Percentiles rank a stretch among this genome's conserved stretches.
Conservation (phyloP, 352 stramenopile genomes). For the Phytopythium aichiense region DNA sequence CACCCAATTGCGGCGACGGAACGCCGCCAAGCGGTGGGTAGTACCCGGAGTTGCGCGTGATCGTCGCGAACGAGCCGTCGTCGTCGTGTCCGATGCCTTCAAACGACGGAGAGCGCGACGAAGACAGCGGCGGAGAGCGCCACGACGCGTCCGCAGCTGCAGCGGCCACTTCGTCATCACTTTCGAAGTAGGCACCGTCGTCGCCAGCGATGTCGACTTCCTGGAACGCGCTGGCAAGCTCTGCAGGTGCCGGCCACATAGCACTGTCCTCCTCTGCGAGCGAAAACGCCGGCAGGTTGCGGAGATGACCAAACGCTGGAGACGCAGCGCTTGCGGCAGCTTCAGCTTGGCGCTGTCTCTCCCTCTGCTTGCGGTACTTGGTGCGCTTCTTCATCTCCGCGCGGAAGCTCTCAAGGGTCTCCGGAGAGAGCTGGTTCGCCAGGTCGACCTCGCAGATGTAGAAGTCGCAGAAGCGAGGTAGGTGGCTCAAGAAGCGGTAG, state of each 20-base stretch:
- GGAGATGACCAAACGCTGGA: conserved; percentile 25
- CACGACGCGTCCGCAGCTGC: conserved; percentile 2
- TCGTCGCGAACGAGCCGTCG: conserved; percentile 60
- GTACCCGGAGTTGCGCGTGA: conserved; percentile 74
- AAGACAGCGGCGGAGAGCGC: conserved; percentile 10
- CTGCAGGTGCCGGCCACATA: conserved; percentile 56
- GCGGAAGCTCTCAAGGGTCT: conserved; percentile 57
- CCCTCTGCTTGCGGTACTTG: conserved; percentile 60
- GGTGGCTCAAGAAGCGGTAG: conserved; percentile 83
- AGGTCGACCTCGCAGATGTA: conserved; percentile 88
- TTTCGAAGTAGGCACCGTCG: conserved; percentile 1
- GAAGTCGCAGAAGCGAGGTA: conserved; percentile 84
- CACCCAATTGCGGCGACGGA: background rate
- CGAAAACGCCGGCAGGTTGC: conserved; percentile 35
- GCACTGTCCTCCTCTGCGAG: conserved; percentile 41
- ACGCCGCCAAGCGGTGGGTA: conserved; percentile 46
- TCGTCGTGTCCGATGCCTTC: conserved; percentile 15
- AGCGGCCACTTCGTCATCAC: conserved; percentile 3
- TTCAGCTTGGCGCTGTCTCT: conserved; percentile 24
- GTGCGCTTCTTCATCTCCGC: conserved; percentile 74
- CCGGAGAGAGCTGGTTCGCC: conserved; percentile 53
- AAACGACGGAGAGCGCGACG: background rate
- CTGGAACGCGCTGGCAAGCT: conserved; percentile 31
- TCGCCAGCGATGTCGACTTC: conserved; percentile 20
- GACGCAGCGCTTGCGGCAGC: conserved; percentile 15